These are phyloP conservation scores for Neltuma alba DNA, from an alignment of 306 rosid species.

Conservation along the genomic window DNA sequence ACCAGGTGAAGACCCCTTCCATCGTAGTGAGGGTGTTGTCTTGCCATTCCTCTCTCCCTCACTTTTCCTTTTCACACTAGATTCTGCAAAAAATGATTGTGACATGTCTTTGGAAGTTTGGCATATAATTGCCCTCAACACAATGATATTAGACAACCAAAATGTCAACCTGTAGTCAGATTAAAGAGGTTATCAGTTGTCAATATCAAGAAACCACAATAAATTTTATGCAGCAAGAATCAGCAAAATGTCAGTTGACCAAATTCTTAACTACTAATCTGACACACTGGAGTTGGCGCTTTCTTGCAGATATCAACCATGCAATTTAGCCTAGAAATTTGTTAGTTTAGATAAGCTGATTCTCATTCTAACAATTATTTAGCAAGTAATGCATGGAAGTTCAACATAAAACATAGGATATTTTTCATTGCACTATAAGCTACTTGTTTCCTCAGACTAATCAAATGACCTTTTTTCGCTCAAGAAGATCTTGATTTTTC, in stretches of 20 bases:
- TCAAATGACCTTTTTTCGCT: neutral
- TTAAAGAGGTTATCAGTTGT: conserved; percentile 29
- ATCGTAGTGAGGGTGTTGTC: conserved; percentile 48
- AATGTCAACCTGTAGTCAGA: conserved; percentile 72
- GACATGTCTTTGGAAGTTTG: conserved; percentile 48
- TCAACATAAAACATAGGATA: neutral
- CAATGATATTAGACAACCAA: conserved; percentile 85
- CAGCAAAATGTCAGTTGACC: conserved; percentile 22
- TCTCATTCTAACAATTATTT: conserved; percentile 11
- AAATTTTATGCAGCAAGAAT: conserved; percentile 34
- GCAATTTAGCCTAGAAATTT: conserved; percentile 11
- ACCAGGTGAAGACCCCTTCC: conserved; percentile 67
- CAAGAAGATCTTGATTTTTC: conserved; percentile 11
- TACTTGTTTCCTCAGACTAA: conserved; percentile 10
- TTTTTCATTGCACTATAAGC: conserved; percentile 4
- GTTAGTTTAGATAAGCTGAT: conserved; percentile 7
- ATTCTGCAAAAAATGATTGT: conserved; percentile 41
- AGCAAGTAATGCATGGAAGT: conserved; percentile 20
- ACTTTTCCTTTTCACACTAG: conserved; percentile 54
- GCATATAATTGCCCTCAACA: conserved; percentile 78
- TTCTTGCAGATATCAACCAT: conserved; percentile 20
- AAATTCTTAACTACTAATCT: conserved; percentile 26
- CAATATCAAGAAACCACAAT: conserved; percentile 26
- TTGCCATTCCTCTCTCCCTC: conserved; percentile 51
- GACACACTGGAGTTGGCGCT: conserved; percentile 23